Base-by-base conservation (phyloP, 2,329 filamentous ascomycete genomes). In the Macrophomina phaseolina region DNA sequence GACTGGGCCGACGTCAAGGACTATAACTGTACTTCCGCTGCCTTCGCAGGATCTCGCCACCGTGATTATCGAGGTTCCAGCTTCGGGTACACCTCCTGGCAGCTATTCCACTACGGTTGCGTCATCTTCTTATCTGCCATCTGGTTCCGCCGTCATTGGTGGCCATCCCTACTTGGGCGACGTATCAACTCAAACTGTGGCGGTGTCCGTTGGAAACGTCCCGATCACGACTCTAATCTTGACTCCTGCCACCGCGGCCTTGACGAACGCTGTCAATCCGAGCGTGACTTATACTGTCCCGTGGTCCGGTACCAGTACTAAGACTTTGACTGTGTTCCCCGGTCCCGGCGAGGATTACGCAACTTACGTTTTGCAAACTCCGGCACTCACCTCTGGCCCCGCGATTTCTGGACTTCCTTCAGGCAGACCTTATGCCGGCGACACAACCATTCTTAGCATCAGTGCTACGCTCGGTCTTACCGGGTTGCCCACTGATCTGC, bases 121-220 rank as follows among this genome's bases (percentile, higher is more conserved):
- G 23, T 23, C 23, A 38, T 38, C 36, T 38, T 38, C 36, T 38
- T 38, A 7, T 38, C 36, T 32, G 42, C 32, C 30, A 16, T 30
- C 38, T 16, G 2, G 9, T 6, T 28, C 34, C 34, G 34, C 53
- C 3, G 9, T 14, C 11, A 5, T n/a, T n/a, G 32, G 14, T 23
- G 30, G 45, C 16, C 28, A 32, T 12, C 60, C 32, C 4, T 63
- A 63, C n/a, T 3, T 63, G 28, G 60, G 60, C 32, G 60, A 38
- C 16, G 36, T 38, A 7, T 38, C 45, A n/a, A 32, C 48, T 9
- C 32, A 18, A 11, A 34, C 28, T 11, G 4, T 64, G 4, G 32
- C 61, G 5, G 46, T n/a, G 3, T 42, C 36, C 4, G 14, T 28
- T 5, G 53, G 23, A 14, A 8, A 14, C 7, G 12, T 23, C 28